A percentile compares a stretch with the other conserved stretches of the same genome.
phyloP scores from a whole-genome alignment of 2,329 filamentous ascomycete genomes.

The Apiospora marii region DNA sequence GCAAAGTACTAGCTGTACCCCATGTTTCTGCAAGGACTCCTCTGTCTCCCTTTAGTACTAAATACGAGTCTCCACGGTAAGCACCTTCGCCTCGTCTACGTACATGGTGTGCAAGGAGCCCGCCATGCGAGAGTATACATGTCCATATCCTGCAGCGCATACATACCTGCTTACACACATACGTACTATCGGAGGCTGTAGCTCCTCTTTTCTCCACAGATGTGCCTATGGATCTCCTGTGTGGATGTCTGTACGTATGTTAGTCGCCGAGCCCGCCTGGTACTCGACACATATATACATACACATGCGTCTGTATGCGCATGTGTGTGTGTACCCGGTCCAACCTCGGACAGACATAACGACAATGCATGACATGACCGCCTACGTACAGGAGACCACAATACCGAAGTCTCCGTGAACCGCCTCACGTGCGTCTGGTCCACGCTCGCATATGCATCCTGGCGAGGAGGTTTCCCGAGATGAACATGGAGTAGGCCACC shows the following conservation, averaged over 20 bases:
- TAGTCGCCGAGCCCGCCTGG: background rate
- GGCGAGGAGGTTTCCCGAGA: constrained; percentile 2
- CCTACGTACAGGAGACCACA: background rate
- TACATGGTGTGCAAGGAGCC: background rate
- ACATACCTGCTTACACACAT: background rate
- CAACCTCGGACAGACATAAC: constrained; percentile 13
- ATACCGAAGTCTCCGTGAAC: constrained; percentile 7
- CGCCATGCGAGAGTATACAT: background rate
- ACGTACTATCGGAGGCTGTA: constrained; percentile 2
- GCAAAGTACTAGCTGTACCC: background rate
- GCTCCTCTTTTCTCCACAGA: constrained; percentile 17
- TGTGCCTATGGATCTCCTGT: constrained; percentile 6
- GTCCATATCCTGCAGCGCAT: background rate
- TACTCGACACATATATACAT: background rate
- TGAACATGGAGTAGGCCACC: background rate
- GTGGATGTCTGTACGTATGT: background rate
- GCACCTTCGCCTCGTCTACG: background rate
- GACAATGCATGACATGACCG: background rate
- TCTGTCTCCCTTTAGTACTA: background rate
- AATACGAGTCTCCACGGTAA: constrained; percentile 13
- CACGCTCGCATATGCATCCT: background rate
- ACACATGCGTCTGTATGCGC: background rate
- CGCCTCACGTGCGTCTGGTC: background rate
- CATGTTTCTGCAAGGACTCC: background rate
- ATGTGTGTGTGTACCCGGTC: background rate